Conservation (phyloP, 768 basidiomycete species). For the Sporobolomyces pararoseus region DNA sequence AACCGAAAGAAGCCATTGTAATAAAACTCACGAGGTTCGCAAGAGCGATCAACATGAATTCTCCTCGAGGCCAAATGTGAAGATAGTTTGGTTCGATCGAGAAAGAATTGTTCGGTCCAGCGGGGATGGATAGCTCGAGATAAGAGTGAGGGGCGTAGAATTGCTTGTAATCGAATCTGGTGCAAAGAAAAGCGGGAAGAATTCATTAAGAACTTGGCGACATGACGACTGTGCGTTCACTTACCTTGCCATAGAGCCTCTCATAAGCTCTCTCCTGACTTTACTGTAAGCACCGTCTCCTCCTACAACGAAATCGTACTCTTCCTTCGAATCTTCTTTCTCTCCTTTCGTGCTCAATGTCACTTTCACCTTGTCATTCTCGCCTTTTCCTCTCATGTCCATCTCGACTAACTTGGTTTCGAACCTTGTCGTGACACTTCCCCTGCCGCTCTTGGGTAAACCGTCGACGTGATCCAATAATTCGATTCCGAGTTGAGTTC, state of each 20-base stretch:
- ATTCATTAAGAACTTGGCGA: neutral
- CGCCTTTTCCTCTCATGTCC: constrained; percentile 63
- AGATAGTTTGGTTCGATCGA: constrained; percentile 89
- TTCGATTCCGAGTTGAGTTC: constrained; percentile 77
- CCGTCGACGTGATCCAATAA: constrained; percentile 69
- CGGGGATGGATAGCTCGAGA: constrained; percentile 91
- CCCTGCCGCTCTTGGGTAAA: constrained; percentile 29
- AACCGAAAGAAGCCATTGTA: constrained; percentile 45
- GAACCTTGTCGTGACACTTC: constrained; percentile 69
- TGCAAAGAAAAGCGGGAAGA: neutral
- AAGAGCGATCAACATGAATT: constrained; percentile 98
- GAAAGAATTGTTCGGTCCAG: constrained; percentile 59
- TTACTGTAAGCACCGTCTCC: constrained; percentile 92
- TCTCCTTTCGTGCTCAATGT: constrained; percentile 56
- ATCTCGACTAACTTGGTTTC: constrained; percentile 70
- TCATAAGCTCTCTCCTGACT: constrained; percentile 90
- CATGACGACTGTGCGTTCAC: neutral
- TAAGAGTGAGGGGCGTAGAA: constrained; percentile 95
- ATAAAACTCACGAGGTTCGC: constrained; percentile 77
- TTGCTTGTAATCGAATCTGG: constrained; percentile 85
- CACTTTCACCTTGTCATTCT: constrained; percentile 47
- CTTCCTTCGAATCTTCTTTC: constrained; percentile 50
- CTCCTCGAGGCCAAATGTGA: constrained; percentile 98
- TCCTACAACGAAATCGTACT: constrained; percentile 60
- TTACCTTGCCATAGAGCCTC: constrained; percentile 53